Conservation (phyloP, 768 basidiomycete genomes). For the Lactarius akahatsu region DNA sequence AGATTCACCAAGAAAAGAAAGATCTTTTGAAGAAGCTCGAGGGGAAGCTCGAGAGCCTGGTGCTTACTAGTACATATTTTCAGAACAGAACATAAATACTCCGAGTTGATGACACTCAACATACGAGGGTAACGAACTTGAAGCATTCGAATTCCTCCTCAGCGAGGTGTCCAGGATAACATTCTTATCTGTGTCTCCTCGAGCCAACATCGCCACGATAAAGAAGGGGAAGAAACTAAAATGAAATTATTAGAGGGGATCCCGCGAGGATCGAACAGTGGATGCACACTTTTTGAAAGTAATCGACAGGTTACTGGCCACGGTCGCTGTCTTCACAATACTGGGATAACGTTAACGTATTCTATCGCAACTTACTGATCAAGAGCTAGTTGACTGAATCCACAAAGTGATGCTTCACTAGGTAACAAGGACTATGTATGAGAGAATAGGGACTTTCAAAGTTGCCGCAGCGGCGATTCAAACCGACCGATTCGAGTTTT, state of each 20-base stretch:
- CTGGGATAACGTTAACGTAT: too few species aligned
- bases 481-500: too few species aligned
- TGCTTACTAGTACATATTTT: not conserved
- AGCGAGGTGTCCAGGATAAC: not conserved
- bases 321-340: too few species aligned
- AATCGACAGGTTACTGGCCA: too few species aligned
- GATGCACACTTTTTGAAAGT: not conserved
- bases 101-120: not conserved
- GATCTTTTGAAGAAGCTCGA: slow-evolving; percentile 22
- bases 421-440: too few species aligned
- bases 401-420: too few species aligned
- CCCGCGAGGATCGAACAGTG: not conserved
- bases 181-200: not conserved
- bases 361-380: too few species aligned
- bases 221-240: too few species aligned
- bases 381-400: not conserved
- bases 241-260: not conserved
- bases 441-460: too few species aligned
- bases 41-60: slow-evolving; percentile 1
- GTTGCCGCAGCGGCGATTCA: too few species aligned
- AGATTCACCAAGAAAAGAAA: not conserved
- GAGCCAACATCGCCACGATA: not conserved
- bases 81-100: not conserved
- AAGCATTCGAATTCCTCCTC: not conserved
- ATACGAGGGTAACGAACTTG: not conserved